Conservation (phyloP, 345 rosid species). For the Lepidium africanum region DNA sequence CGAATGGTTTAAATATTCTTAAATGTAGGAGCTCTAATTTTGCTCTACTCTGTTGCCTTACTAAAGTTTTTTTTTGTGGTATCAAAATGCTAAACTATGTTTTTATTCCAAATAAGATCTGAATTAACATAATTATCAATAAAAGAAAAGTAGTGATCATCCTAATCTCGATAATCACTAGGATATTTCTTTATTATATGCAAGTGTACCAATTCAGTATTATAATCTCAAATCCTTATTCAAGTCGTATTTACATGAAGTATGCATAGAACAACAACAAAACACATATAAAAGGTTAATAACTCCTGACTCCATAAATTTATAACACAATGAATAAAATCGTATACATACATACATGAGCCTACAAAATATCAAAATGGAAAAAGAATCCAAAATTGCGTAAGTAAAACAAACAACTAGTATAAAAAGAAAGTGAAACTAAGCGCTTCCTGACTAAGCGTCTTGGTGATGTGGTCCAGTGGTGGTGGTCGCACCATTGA, state of each 20-base stretch:
- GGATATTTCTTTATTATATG: too few relatives aligned
- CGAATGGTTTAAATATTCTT: too few relatives aligned
- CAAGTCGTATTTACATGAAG: not conserved
- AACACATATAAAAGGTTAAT: not conserved
- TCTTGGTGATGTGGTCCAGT: conserved; percentile 21
- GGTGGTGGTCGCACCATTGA: conserved; percentile 32
- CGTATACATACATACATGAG: conserved; percentile 3
- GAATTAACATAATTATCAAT: too few relatives aligned
- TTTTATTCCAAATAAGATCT: too few relatives aligned
- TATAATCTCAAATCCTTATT: not conserved
- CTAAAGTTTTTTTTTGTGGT: too few relatives aligned
- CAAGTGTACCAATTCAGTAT: not conserved
- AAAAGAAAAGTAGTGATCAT: too few relatives aligned
- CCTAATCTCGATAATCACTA: too few relatives aligned
- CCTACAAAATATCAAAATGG: conserved; percentile 11
- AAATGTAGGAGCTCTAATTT: too few relatives aligned
- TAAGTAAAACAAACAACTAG: conserved; percentile 5
- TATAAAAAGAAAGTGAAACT: conserved; percentile 5
- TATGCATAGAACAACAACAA: not conserved
- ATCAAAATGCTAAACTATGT: too few relatives aligned
- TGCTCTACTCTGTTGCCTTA: too few relatives aligned
- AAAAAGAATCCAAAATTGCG: conserved; percentile 11
- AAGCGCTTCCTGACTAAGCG: too few relatives aligned
- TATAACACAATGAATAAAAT: conserved; percentile 22
- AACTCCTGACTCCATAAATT: not conserved